A percentile compares a stretch with the other conserved stretches of the same genome.
Evolutionary conservation across 768 basidiomycete genomes (phyloP).

Genomic region (Lactarius quietus): DNA sequence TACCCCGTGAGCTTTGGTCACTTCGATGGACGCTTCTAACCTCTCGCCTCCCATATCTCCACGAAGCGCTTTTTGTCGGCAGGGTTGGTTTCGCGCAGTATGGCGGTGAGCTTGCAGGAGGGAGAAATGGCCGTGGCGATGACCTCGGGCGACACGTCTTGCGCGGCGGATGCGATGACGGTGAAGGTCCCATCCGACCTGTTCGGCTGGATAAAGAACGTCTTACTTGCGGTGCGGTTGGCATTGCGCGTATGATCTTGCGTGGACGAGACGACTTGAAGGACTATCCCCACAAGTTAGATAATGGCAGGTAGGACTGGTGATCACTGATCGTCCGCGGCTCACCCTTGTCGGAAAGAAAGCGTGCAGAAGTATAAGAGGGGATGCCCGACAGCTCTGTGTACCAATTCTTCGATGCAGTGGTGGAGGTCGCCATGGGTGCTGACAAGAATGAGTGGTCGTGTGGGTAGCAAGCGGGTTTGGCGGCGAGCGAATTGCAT

Average conservation of each 20-base stretch:
- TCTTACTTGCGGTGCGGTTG: conserved; percentile 22
- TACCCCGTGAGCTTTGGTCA: conserved; percentile 28
- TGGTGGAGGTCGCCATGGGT: conserved; percentile 9
- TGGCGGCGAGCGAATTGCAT: conserved; percentile 75
- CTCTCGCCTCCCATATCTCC: conserved; percentile 32
- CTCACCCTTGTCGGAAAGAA: conserved; percentile 25
- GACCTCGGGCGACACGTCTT: conserved; percentile 27
- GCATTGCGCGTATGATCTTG: conserved; percentile 23
- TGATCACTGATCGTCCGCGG: not conserved
- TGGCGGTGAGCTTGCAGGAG: conserved; percentile 27
- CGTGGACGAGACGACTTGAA: conserved; percentile 17
- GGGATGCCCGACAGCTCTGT: conserved; percentile 22
- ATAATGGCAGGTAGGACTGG: not conserved
- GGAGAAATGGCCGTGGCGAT: conserved; percentile 26
- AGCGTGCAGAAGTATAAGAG: conserved; percentile 16
- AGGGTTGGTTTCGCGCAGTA: conserved; percentile 28
- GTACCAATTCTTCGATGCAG: conserved; percentile 18
- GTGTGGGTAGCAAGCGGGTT: not conserved
- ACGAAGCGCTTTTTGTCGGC: conserved; percentile 29
- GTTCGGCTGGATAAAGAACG: conserved; percentile 19
- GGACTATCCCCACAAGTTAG: conserved; percentile 11
- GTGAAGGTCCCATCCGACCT: conserved; percentile 16
- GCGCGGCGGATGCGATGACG: conserved; percentile 18
- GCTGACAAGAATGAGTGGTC: conserved; percentile 7
- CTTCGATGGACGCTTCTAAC: conserved; percentile 17